Evolutionary conservation across 2,329 filamentous ascomycete genomes (phyloP), one percentile per base, ranked within the genome.

Genomic region (Lasiodiplodia theobromae): DNA sequence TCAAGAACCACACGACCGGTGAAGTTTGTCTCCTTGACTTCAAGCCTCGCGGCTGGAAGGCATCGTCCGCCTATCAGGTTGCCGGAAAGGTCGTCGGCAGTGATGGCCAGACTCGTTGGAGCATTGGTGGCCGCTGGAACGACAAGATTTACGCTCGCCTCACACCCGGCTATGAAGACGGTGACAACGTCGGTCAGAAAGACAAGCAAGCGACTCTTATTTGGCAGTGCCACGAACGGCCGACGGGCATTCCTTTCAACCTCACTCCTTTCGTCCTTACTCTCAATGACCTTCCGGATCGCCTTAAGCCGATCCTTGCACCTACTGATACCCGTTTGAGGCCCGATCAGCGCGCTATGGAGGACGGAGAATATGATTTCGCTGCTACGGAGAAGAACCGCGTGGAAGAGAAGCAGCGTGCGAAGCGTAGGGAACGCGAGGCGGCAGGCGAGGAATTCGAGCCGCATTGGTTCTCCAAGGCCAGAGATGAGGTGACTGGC

Each of bases 311-410:
- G 4, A 89, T 91, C 82, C 83, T 99, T 18, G 92, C 96, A 47
- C 96, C 96, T 0, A 99, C 96, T 0, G 96, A 99, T 79, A 97
- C 95, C 1, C 87, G 96, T n/a, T 84, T 97, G 38, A 87, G 96
- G 37, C 95, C 96, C 0, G 96, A 99, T 79, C 96, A 99, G 82
- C 87, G 96, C 12, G 96, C 96, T 2, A 99, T 99, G 96, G 96
- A 99, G 79, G 94, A 98, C 70, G 96, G 95, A n/a, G 89, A 94
- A 80, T 99, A 99, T 77, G 95, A 98, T 75, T 86, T 96, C 69
- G 96, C 96, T 1, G 96, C 95, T 0, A 88, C 87, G 5, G 96
- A 99, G 84, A 99, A 99, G 87, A 96, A 95, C 76, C 87, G 96
- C 1, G 88, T 99, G 0, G 96, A 99, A 80, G 92, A 97, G 82